phyloP scores from a whole-genome alignment of 2,329 filamentous ascomycete species.

The Scytalidium sp. region DNA sequence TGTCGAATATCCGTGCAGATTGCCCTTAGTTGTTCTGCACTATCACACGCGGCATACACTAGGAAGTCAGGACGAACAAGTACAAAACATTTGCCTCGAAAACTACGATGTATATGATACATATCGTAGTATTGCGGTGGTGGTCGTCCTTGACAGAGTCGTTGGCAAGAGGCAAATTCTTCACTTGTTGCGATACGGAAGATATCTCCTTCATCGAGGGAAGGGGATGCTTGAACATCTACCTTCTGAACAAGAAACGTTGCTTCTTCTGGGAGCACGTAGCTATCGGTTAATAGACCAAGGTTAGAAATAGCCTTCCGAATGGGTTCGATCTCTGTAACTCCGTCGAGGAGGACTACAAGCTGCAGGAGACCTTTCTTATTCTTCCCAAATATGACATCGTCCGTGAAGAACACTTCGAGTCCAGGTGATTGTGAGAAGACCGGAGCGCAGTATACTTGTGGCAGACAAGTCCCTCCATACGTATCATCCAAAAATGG shows the following conservation, averaged over 20 bases:
- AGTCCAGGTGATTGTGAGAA: no score
- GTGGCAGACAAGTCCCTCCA: conserved; percentile 30
- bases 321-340: background rate
- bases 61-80: background rate
- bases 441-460: conserved; percentile 34
- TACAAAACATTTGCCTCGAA: background rate
- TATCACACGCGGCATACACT: background rate
- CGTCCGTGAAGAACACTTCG: conserved; percentile 36
- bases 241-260: background rate
- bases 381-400: conserved; percentile 24
- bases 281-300: background rate
- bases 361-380: conserved; percentile 31
- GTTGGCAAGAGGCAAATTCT: conserved; percentile 26
- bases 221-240: background rate
- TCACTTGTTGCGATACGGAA: conserved; percentile 24
- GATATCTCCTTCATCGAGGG: no score
- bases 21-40: no score
- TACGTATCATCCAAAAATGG: conserved; percentile 28
- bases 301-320: no score
- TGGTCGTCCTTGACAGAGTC: conserved; percentile 19
- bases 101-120: background rate
- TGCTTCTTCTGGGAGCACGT: background rate
- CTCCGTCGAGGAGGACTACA: conserved; percentile 18
- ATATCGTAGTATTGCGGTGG: background rate
- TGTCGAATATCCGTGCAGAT: no score